phyloP scores from a whole-genome alignment of 2,329 filamentous ascomycete genomes.

The Coniochaeta sp. region DNA sequence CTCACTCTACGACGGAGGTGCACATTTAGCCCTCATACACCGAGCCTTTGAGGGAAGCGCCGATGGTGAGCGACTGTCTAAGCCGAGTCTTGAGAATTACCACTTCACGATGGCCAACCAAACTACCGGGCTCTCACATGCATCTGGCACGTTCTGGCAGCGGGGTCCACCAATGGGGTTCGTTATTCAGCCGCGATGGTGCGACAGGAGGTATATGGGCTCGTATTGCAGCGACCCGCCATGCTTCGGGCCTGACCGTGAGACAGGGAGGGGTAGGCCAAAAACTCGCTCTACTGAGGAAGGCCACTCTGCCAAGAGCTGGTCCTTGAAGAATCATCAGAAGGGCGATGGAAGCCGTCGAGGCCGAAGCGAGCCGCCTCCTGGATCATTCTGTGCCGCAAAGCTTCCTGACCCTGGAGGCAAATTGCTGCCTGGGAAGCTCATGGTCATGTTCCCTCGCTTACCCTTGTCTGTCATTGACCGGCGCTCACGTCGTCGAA shows the following conservation, averaged over 20 bases:
- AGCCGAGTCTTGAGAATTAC: neutral
- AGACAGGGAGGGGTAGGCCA: neutral
- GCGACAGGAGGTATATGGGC: neutral
- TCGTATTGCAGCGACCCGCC: neutral
- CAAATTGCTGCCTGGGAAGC: constrained; percentile 8
- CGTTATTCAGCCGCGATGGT: neutral
- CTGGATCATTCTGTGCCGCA: constrained; percentile 13
- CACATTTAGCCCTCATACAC: neutral
- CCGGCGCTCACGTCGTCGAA: constrained; percentile 22
- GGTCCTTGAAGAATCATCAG: neutral
- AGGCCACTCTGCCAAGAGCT: neutral
- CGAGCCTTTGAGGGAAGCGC: neutral
- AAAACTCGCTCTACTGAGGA: neutral
- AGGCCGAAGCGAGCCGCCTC: constrained; percentile 6
- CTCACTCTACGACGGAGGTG: constrained; percentile 10
- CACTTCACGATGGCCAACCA: neutral
- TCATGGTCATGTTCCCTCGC: constrained; percentile 27
- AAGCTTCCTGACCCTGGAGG: constrained; percentile 15
- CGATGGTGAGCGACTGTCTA: neutral
- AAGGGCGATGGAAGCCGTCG: neutral
- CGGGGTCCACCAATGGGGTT: neutral
- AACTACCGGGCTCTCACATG: neutral
- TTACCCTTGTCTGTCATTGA: constrained; percentile 21
- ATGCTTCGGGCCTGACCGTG: neutral
- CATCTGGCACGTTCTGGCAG: neutral